phyloP scores from a whole-genome alignment of 2,329 filamentous ascomycete genomes.

The Sporothrix euskadiensis region DNA sequence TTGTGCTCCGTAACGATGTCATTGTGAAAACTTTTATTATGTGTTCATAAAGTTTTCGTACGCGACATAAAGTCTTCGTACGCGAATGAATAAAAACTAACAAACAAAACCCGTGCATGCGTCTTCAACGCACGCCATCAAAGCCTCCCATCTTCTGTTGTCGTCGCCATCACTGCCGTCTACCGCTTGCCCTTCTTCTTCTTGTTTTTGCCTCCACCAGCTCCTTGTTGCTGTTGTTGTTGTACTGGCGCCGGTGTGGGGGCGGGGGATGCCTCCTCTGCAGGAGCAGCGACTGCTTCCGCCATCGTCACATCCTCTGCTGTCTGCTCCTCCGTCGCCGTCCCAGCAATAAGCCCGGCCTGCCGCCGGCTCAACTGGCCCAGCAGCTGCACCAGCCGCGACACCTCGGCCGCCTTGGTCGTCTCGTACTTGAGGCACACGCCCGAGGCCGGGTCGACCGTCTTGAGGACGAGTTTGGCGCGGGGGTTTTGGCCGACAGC shows the following conservation, averaged over 20 bases:
- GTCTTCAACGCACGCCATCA: too few relatives aligned
- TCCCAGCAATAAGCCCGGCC: constrained; percentile 54
- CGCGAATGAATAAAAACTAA: not conserved
- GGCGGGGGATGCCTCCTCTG: constrained; percentile 33
- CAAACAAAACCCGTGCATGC: too few relatives aligned
- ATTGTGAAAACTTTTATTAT: not conserved
- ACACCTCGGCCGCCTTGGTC: constrained; percentile 86
- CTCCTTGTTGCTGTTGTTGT: constrained; percentile 34
- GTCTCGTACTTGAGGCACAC: constrained; percentile 88
- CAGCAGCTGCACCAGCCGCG: constrained; percentile 73
- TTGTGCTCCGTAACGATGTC: not conserved
- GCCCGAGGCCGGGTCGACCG: constrained; percentile 80
- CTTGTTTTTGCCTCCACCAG: constrained; percentile 57
- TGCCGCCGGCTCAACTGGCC: constrained; percentile 73
- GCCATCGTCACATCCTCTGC: constrained; percentile 36
- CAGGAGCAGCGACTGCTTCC: constrained; percentile 37
- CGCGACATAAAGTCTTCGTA: not conserved
- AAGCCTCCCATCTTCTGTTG: too few relatives aligned
- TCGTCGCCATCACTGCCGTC: too few relatives aligned
- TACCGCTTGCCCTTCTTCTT: constrained; percentile 72
- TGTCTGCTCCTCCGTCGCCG: constrained; percentile 45
- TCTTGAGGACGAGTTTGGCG: constrained; percentile 80
- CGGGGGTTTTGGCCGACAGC: constrained; percentile 46
- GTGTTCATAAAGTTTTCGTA: not conserved
- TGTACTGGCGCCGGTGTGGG: constrained; percentile 34